Percentiles rank a stretch among this genome's conserved stretches.
Evolutionary conservation across 2,329 filamentous ascomycete species (phyloP).

Genomic region (Calycina marina): DNA sequence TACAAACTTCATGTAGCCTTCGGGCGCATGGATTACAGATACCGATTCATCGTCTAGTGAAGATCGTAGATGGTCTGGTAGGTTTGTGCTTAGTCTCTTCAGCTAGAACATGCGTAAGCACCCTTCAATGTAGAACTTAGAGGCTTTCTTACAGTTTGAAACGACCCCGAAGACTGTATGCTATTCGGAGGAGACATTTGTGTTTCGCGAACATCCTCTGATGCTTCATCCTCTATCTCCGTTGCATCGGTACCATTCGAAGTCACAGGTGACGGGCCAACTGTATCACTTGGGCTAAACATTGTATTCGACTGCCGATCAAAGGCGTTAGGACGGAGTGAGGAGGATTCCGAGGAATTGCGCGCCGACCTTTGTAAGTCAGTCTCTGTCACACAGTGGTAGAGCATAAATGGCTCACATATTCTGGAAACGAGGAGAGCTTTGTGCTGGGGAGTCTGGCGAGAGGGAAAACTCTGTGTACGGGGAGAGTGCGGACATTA

Average conservation of each 20-base stretch:
- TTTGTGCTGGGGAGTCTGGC: conserved; percentile 34
- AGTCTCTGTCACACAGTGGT: no score
- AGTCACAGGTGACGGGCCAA: conserved; percentile 72
- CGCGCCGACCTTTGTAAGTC: conserved; percentile 26
- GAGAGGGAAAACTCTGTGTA: conserved; percentile 40
- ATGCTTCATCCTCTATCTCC: conserved; percentile 67
- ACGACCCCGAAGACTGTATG: no score
- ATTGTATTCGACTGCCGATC: conserved; percentile 23
- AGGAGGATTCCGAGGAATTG: conserved; percentile 30
- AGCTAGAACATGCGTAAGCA: conserved; percentile 17
- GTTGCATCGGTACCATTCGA: conserved; percentile 73
- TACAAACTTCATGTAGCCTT: conserved; percentile 72
- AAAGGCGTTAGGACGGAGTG: conserved; percentile 36
- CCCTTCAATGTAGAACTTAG: no score
- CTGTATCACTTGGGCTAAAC: conserved; percentile 51
- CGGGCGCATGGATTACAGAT: conserved; percentile 82
- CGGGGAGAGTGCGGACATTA: conserved; percentile 37
- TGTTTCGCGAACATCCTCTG: conserved; percentile 38
- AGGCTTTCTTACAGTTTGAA: no score
- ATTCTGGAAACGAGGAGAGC: conserved; percentile 31
- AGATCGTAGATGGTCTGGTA: conserved; percentile 42
- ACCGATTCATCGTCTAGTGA: conserved; percentile 60
- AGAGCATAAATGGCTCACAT: no score
- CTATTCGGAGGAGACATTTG: conserved; percentile 23
- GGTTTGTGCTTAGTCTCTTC: conserved; percentile 30